Conservation (phyloP, 2,329 filamentous ascomycete species). For the Beauveria scarabaeidicola region DNA sequence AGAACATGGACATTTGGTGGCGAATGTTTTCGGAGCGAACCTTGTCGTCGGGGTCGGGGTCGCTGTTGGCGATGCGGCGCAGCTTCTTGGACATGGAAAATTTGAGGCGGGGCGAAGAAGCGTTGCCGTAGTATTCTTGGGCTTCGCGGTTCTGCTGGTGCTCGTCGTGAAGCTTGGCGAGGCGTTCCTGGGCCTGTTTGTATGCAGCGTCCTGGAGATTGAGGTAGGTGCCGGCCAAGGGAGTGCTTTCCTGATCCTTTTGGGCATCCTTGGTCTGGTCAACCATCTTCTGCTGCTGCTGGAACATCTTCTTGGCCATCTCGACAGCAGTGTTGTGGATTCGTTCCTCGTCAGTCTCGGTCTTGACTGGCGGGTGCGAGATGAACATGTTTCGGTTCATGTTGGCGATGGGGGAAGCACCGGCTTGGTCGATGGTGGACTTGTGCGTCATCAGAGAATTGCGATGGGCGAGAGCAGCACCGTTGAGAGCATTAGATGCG, state of each 20-base stretch:
- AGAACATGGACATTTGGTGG: constrained; percentile 71
- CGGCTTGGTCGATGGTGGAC: constrained; percentile 47
- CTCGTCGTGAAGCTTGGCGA: constrained; percentile 72
- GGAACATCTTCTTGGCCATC: constrained; percentile 86
- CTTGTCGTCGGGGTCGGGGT: constrained; percentile 52
- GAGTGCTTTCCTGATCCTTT: constrained; percentile 22
- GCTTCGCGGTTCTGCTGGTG: constrained; percentile 54
- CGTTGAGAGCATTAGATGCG: constrained; percentile 61
- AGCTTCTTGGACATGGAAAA: constrained; percentile 47
- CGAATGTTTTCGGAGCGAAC: constrained; percentile 64
- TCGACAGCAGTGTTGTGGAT: constrained; percentile 76
- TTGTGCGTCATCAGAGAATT: constrained; percentile 34
- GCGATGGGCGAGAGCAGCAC: constrained; percentile 60
- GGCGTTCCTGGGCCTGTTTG: constrained; percentile 72
- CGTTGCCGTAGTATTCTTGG: constrained; percentile 67
- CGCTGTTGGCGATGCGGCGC: constrained; percentile 56
- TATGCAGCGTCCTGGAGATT: constrained; percentile 81
- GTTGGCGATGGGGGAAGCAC: constrained; percentile 59
- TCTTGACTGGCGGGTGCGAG: constrained; percentile 60
- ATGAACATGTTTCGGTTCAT: constrained; percentile 71
- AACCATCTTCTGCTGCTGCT: constrained; percentile 54
- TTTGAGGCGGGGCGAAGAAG: constrained; percentile 30
- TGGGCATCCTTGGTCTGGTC: constrained; percentile 39
- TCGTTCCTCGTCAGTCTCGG: constrained; percentile 68
- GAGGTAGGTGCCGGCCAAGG: constrained; percentile 45